Evolutionary conservation across 257 asterid genomes (phyloP), one percentile per base, ranked within the genome.

Genomic region (Oldenlandia corymbosa): DNA sequence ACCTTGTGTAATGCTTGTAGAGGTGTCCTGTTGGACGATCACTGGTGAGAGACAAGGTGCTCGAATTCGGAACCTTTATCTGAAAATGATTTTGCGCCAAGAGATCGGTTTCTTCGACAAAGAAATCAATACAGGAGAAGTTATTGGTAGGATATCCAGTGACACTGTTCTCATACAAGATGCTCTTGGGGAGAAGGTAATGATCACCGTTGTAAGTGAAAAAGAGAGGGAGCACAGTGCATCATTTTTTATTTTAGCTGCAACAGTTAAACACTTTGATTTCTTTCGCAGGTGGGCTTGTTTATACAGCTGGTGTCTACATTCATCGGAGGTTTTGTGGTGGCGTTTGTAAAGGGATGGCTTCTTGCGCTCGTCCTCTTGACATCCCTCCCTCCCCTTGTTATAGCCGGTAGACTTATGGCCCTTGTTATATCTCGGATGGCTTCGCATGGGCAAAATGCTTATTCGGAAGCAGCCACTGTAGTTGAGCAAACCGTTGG

Each of bases 1-100:
- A 3, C 39, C 9, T 9, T 34, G 39, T 34, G 9, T 34, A 9
- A 9, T 34, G 4, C 39, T 46, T 42, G 59, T 62, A 91, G 97
- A 91, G 91, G 85, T 81, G 62, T 61, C 76, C 32, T 82, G 82
- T 52, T 91, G 97, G 96, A 83, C 78, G 80, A 69, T 91, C 74
- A 85, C 94, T 0, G 96, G 95, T n/a, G 96, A 85, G 67, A 80
- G 95, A 81, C 97, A 91, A 74, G 90, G 93, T 5, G 83, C 93
- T 5, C 68, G 87, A 39, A 77, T 91, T 45, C 79, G 87, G 75
- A 68, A 75, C 16, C 75, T 84, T 8, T 88, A 91, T 57, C 67
- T 88, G 73, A 77, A 46, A 59, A 79, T 89, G 7, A 75, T 91
- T 48, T 78, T 91, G 69, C 79, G 81, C 26, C 97, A 91, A 74